Evolutionary conservation across 768 basidiomycete species (phyloP), one percentile per base, ranked within the genome.

Genomic region (Asterophora parasitica): DNA sequence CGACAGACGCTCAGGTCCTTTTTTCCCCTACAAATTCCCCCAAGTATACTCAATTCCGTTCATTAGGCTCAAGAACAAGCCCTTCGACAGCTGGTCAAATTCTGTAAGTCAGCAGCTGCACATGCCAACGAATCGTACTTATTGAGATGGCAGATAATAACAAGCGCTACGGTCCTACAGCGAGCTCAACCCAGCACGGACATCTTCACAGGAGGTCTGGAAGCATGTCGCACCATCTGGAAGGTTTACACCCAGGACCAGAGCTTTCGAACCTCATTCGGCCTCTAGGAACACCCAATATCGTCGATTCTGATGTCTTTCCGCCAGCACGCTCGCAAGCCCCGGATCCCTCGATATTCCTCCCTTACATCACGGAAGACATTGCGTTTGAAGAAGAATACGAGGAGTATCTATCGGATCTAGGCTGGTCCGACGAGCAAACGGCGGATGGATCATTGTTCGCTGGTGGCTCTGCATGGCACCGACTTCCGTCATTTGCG

Each of bases 311-410:
- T 7, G 96, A 98, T 55, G 91, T 96, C 10, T 98, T 99, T 73
- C 96, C 96, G 19, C 96, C 96, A 0, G 76, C 85, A 20, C 89
- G 92, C 27, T 87, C 89, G 34, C 88, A 88, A 58, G 86, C 88
- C 1, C 84, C 87, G 0, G 87, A 91, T 61, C 81, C 87, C 9
- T 83, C 82, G 11, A 84, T 87, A 37, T 91, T 92, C 70, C 73
- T 92, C 16, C 91, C 92, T 12, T 96, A 92, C 62, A 92, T 89
- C 33, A 85, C 90, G 1, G 95, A 98, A 63, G 89, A 92, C 57
- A 87, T 91, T 50, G 92, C 92, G 0, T 94, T 93, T 56, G 94
- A 97, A 60, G 91, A 92, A 61, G 94, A 96, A 60, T 98, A 96
- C 59, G 94, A 97, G 63, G 93, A 95, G 60, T 92, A 95, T 57